Conservation (phyloP, 805 yeast species). For the Spencermartinsiella europaea region DNA sequence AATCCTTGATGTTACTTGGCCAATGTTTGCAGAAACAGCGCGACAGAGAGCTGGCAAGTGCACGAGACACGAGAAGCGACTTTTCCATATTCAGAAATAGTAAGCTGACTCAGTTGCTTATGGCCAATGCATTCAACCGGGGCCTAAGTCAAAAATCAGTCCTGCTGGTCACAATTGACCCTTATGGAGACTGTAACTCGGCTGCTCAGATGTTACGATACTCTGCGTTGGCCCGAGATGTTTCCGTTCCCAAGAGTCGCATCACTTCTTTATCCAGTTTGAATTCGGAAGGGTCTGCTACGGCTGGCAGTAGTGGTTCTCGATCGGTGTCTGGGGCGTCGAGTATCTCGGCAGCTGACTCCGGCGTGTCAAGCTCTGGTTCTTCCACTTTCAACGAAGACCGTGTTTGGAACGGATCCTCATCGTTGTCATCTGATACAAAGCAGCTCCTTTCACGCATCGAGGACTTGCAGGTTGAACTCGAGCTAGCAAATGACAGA, state of each 20-base stretch:
- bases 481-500: constrained; percentile 9
- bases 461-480: constrained; percentile 18
- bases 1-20: constrained; percentile 47
- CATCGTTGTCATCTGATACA: background rate
- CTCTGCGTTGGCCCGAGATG: constrained; percentile 27
- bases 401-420: background rate
- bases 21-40: constrained; percentile 42
- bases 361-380: constrained; percentile 1
- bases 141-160: constrained; percentile 29
- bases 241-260: constrained; percentile 18
- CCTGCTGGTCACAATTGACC: constrained; percentile 38
- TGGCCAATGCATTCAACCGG: constrained; percentile 39
- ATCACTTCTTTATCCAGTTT: constrained; percentile 14
- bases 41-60: constrained; percentile 25
- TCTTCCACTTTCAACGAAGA: constrained; percentile 1
- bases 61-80: constrained; percentile 30
- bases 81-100: constrained; percentile 43
- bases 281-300: constrained; percentile 6
- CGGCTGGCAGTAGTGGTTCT: background rate
- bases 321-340: background rate
- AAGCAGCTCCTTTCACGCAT: constrained; percentile 15
- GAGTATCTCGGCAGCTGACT: background rate
- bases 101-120: constrained; percentile 44
- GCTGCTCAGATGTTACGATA: constrained; percentile 30
- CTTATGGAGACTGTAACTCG: constrained; percentile 35